phyloP scores from a whole-genome alignment of 1,284 basidiomycete species.

The Kalmanozyma brasiliensis region DNA sequence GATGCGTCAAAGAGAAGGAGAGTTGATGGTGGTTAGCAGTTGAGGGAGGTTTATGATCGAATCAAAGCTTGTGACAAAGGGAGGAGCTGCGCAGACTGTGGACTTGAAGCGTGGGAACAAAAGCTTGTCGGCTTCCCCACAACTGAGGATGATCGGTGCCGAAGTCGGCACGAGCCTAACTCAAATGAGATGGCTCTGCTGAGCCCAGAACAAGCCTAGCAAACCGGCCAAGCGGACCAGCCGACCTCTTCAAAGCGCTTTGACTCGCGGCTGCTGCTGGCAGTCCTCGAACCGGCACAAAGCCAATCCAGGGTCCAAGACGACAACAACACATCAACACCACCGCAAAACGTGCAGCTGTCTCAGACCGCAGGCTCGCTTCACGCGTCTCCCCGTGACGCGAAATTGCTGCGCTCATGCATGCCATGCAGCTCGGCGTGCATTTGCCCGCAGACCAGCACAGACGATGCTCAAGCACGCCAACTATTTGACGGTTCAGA shows the following conservation, averaged over 20 bases:
- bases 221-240: no score
- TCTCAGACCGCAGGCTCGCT: constrained; percentile 6
- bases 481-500: background rate
- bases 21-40: constrained; percentile 8
- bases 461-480: no score
- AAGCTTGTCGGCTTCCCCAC: no score
- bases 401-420: constrained; percentile 4
- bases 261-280: background rate
- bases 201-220: constrained; percentile 8
- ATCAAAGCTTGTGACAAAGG: no score
- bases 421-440: constrained; percentile 29
- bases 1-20: background rate
- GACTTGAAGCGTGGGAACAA: no score
- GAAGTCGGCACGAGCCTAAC: no score
- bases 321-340: constrained; percentile 9
- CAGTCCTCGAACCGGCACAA: background rate
- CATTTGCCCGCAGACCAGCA: constrained; percentile 7
- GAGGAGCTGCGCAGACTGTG: no score
- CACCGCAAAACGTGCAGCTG: background rate
- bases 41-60: no score
- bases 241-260: no score
- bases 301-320: constrained; percentile 18
- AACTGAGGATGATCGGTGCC: no score
- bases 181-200: constrained; percentile 10
- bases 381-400: constrained; percentile 24